A percentile compares a stretch with the other conserved stretches of the same genome.
Evolutionary conservation across 1,284 basidiomycete species (phyloP).

Genomic region (Cryptococcus sp.): DNA sequence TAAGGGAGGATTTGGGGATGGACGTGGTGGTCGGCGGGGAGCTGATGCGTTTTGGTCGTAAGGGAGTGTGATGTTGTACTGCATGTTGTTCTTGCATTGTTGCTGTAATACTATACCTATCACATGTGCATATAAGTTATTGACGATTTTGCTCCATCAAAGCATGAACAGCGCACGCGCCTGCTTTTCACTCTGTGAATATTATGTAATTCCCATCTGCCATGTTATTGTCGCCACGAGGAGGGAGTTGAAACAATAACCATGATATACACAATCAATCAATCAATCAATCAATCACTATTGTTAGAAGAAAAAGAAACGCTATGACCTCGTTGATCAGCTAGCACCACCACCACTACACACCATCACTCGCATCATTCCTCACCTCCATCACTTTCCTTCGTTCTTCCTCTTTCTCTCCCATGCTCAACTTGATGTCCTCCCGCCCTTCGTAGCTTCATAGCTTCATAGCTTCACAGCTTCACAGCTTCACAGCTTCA

Average conservation of each 20-base stretch:
- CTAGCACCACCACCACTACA: background rate
- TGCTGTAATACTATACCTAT: no score
- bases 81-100: background rate
- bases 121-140: no score
- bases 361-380: conserved; percentile 1
- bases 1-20: conserved; percentile 31
- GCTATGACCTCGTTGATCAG: no score
- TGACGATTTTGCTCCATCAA: no score
- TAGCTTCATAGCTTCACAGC: no score
- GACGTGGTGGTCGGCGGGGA: conserved; percentile 27
- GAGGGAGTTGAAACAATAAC: no score
- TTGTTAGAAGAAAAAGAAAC: no score
- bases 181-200: no score
- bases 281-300: background rate
- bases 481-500: no score
- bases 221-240: no score
- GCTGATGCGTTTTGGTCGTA: conserved; percentile 23
- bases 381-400: background rate
- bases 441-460: background rate
- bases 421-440: conserved; percentile 1
- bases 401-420: background rate
- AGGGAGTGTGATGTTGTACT: background rate
- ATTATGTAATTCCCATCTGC: no score
- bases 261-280: background rate
- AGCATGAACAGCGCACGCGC: no score